Evolutionary conservation across 2,329 filamentous ascomycete genomes (phyloP).

Genomic region (Ophiostoma sp.): DNA sequence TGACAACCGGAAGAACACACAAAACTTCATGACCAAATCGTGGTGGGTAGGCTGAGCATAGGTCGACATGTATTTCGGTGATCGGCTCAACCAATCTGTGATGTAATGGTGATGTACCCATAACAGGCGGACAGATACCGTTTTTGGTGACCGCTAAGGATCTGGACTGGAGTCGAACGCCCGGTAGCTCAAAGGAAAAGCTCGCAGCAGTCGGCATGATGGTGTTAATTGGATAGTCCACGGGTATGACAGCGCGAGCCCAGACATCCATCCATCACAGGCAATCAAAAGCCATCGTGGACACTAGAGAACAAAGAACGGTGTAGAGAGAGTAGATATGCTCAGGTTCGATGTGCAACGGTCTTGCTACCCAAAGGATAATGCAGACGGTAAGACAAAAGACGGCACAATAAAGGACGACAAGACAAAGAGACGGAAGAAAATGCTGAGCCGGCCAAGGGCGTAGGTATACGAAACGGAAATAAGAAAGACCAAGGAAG

Average conservation of each 20-base stretch:
- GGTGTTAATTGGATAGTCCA: background rate
- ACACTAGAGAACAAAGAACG: background rate
- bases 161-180: background rate
- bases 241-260: background rate
- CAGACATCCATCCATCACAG: background rate
- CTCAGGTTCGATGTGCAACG: background rate
- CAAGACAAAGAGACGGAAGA: background rate
- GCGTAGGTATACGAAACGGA: background rate
- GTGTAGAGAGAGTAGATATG: background rate
- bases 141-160: background rate
- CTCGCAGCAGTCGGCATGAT: background rate
- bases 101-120: constrained; percentile 1
- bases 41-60: background rate
- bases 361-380: background rate
- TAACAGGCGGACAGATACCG: constrained; percentile 6
- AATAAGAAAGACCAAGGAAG: background rate
- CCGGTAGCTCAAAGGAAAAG: background rate
- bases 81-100: background rate
- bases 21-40: background rate
- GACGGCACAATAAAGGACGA: background rate
- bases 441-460: background rate
- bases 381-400: background rate
- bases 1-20: background rate
- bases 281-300: background rate
- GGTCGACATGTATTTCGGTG: background rate